Conservation (phyloP, 768 basidiomycete species). For the Chiua virens region DNA sequence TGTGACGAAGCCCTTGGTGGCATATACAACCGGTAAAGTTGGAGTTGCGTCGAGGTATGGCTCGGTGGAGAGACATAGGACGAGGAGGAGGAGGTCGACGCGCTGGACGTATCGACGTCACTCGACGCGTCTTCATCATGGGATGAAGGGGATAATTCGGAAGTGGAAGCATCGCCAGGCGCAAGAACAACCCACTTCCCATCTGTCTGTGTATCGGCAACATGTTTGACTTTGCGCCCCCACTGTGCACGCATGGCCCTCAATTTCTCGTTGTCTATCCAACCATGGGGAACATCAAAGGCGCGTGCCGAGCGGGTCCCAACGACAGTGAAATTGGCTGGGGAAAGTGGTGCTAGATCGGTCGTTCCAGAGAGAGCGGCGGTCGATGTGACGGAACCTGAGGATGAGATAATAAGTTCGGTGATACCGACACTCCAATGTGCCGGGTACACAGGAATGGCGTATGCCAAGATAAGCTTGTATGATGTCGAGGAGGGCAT, state of each 20-base stretch:
- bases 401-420: slow-evolving; percentile 63
- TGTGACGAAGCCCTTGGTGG: slow-evolving; percentile 53
- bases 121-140: slow-evolving; percentile 13
- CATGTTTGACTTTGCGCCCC: slow-evolving; percentile 67
- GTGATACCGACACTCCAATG: slow-evolving; percentile 82
- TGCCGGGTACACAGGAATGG: slow-evolving; percentile 73
- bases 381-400: slow-evolving; percentile 13
- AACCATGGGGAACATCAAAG: slow-evolving; percentile 68
- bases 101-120: slow-evolving; percentile 14
- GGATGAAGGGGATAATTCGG: slow-evolving; percentile 14
- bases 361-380: slow-evolving; percentile 2
- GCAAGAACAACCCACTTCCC: slow-evolving; percentile 85
- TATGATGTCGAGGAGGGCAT: slow-evolving; percentile 54
- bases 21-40: slow-evolving; percentile 72
- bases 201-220: slow-evolving; percentile 78
- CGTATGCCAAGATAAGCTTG: slow-evolving; percentile 73
- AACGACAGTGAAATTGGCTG: slow-evolving; percentile 46
- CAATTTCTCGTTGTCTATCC: slow-evolving; percentile 67
- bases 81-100: slow-evolving; percentile 24
- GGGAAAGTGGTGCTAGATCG: slow-evolving; percentile 11
- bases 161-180: slow-evolving; percentile 44
- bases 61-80: slow-evolving; percentile 36
- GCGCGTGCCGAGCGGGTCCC: slow-evolving; percentile 66
- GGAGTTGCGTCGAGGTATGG: slow-evolving; percentile 55
- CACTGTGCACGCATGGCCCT: slow-evolving; percentile 70